Percentiles rank a stretch among this genome's conserved stretches.
phyloP scores from a whole-genome alignment of 1,284 basidiomycete species.

The Trichosporon ovoides region DNA sequence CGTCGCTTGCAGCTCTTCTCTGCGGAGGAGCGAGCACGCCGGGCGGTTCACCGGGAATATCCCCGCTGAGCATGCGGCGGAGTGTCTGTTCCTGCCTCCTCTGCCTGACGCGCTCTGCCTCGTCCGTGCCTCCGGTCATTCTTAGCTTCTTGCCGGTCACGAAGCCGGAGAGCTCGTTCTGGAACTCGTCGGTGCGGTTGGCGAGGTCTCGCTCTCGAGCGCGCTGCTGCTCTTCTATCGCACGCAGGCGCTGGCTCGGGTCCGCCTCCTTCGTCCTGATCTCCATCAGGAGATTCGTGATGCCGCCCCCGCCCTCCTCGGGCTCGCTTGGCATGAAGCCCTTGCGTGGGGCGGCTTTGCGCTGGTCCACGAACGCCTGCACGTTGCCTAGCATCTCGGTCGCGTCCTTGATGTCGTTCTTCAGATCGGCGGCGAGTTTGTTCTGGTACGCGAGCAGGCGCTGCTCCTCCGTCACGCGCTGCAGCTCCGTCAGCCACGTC shows the following conservation, averaged over 20 bases:
- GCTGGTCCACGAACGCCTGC: conserved; percentile 76
- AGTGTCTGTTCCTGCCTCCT: conserved; percentile 74
- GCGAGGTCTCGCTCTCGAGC: conserved; percentile 68
- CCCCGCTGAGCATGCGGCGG: conserved; percentile 69
- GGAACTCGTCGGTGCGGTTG: conserved; percentile 60
- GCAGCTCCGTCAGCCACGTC: conserved; percentile 94
- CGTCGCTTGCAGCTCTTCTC: neutral
- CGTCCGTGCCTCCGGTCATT: conserved; percentile 91
- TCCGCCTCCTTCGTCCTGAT: conserved; percentile 77
- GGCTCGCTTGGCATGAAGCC: conserved; percentile 26
- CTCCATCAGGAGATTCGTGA: conserved; percentile 66
- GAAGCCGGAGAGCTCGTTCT: conserved; percentile 73
- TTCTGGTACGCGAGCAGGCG: conserved; percentile 88
- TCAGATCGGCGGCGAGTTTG: conserved; percentile 78
- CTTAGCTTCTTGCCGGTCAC: conserved; percentile 76
- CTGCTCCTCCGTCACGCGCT: conserved; percentile 96
- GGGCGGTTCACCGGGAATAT: conserved; percentile 11
- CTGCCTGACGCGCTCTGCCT: conserved; percentile 77
- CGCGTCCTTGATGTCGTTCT: conserved; percentile 86
- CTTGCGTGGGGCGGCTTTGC: conserved; percentile 49
- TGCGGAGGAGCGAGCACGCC: conserved; percentile 5
- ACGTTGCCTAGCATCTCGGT: conserved; percentile 78
- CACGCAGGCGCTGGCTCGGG: conserved; percentile 72
- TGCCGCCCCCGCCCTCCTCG: conserved; percentile 50
- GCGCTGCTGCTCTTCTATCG: conserved; percentile 80